A percentile compares a stretch with the other conserved stretches of the same genome.
Evolutionary conservation across 176 grass and related monocot genomes (phyloP).

Genomic region (Triticum turgidum): DNA sequence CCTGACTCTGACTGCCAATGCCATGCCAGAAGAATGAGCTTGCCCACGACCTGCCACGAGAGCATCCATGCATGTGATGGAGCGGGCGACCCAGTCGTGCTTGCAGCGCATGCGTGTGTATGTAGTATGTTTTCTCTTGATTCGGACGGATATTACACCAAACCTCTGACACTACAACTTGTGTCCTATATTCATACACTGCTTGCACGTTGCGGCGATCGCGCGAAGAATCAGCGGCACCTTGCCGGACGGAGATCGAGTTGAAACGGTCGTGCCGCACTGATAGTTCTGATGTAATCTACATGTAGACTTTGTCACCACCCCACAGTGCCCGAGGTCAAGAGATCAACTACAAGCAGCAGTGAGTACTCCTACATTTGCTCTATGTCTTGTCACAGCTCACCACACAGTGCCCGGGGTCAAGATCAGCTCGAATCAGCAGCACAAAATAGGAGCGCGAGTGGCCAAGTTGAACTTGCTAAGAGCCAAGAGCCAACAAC

Average conservation of each 20-base stretch:
- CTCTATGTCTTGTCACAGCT: background rate
- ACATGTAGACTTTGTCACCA: background rate
- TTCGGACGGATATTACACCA: background rate
- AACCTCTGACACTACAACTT: background rate
- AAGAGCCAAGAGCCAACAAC: background rate
- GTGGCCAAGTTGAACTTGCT: background rate
- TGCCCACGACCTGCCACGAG: too few relatives aligned
- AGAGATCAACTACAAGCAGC: background rate
- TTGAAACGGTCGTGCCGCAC: background rate
- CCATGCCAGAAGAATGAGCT: too few relatives aligned
- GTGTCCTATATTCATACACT: too few relatives aligned
- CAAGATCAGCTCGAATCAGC: constrained; percentile 5
- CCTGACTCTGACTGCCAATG: too few relatives aligned
- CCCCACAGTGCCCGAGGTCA: background rate
- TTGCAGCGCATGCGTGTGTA: too few relatives aligned
- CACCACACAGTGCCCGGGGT: constrained; percentile 23
- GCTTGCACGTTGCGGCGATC: background rate
- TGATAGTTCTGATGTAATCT: background rate
- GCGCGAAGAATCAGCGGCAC: background rate
- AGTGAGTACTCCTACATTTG: background rate
- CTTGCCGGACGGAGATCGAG: background rate
- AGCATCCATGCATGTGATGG: too few relatives aligned
- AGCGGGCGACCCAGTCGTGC: too few relatives aligned
- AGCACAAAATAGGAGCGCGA: background rate
- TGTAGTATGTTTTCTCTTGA: too few relatives aligned